Conservation (phyloP, 371 early-diverging fungal species). For the Sporodiniella umbellata region DNA sequence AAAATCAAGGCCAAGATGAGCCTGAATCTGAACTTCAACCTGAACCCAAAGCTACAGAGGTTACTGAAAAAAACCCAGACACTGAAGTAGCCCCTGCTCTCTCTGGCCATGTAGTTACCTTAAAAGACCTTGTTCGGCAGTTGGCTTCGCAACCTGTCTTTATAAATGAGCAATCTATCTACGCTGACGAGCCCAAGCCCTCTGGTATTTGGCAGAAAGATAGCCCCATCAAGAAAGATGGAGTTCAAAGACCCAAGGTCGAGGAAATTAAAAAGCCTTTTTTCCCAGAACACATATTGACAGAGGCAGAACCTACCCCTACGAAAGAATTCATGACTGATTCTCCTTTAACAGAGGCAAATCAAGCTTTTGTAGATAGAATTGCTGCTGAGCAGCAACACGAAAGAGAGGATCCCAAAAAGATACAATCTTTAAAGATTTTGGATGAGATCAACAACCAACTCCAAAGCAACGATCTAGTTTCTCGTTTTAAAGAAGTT, state of each 20-base stretch:
- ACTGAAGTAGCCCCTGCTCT: constrained; percentile 9
- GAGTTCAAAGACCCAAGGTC: not conserved
- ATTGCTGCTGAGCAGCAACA: constrained; percentile 19
- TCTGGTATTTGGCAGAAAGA: constrained; percentile 8
- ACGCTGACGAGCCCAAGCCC: constrained; percentile 12
- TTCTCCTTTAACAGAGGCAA: constrained; percentile 4
- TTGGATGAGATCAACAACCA: constrained; percentile 5
- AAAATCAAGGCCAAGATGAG: constrained; percentile 4
- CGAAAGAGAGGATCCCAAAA: constrained; percentile 1
- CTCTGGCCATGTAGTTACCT: constrained; percentile 16
- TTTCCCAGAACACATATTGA: constrained; percentile 20
- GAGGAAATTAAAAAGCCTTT: not conserved
- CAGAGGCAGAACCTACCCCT: constrained; percentile 28
- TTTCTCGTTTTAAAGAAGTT: constrained; percentile 3
- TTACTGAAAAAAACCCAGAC: not conserved
- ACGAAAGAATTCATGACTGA: constrained; percentile 9
- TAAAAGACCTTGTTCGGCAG: constrained; percentile 14
- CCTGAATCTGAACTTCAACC: not conserved
- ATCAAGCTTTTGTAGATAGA: constrained; percentile 9
- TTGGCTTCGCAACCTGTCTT: constrained; percentile 19
- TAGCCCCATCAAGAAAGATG: not conserved
- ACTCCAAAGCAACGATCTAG: constrained; percentile 2
- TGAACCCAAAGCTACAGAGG: not conserved
- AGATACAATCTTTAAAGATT: not conserved
- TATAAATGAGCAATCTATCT: constrained; percentile 2